Evolutionary conservation across 371 early-diverging fungal species (phyloP), one percentile per base, ranked within the genome.

Genomic region (Basidiobolus meristosporus): DNA sequence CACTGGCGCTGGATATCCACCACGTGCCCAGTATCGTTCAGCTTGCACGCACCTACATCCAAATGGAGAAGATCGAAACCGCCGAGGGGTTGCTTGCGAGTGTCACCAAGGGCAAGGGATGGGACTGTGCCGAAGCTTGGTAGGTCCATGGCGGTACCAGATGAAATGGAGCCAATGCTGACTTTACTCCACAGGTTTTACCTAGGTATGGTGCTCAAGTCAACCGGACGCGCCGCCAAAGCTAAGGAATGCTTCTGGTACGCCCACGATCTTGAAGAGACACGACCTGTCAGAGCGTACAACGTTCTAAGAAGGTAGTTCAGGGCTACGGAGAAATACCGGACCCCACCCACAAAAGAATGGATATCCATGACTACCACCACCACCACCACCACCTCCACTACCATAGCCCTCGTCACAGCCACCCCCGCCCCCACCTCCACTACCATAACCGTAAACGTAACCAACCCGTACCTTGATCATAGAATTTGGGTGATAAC

Each of bases 111-210:
- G 54, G 63, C 9, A 57, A 54, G 45, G 77, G 73, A 0, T 73
- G 77, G 73, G 63, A 68, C 38, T 60, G 57, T 42, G 66, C 73
- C 2, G 70, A 69, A 50, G 74, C 71, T 26, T 77, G 77, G 77
- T 68, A 62, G 40, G 42, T 42, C n/a, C 20, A 7, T 21, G 6
- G 20, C 12, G 11, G 12, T 17, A 35, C 36, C 3, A 11, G 9
- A 10, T 19, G 15, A 34, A 34, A 12, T 28, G 33, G n/a, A 23
- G 19, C 17, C 15, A 11, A 14, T 31, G 28, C 39, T 30, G 11
- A 19, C 28, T 42, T 36, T 30, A 40, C 38, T 28, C 36, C 30
- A 35, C 33, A 66, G 70, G 70, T 65, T 60, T 36, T 59, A 60
- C 40, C 49, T 76, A 7, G 67, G 68, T 33, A 60, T 59, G 36